Base-by-base conservation (phyloP, 495 filamentous ascomycete species). In the Hypoxylon crocopeplum region DNA sequence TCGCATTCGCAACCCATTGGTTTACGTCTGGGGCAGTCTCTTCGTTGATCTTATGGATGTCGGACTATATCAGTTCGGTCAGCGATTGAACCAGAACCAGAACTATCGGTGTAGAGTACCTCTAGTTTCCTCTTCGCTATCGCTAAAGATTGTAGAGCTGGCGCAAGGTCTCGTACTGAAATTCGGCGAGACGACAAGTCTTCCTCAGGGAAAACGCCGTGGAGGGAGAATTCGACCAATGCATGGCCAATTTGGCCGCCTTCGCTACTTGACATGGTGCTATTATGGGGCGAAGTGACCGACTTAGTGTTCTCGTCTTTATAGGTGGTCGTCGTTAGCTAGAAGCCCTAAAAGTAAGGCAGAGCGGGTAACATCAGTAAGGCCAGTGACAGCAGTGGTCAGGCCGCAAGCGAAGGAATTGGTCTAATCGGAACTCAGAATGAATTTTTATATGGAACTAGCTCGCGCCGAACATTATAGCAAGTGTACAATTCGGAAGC, bases 1-100 rank as follows among this genome's bases (percentile, higher is more conserved):
- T 88, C 25, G 92, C 91, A 70, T 93, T 89, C 16, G 78, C 71
- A 49, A 94, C 88, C 93, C 93, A 97, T 56, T 84, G 79, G 66
- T 91, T 87, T 59, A 94, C 86, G 66, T 94, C 89, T 16, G 87
- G 83, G 36, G 86, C 86, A 33, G 84, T 88, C 38, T 88, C 84
- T 32, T 84, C 82, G 77, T 91, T 93, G 32, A 90, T 79, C 19
- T 76, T 70, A 46, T 85, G 87, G 32, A 97, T 87, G 54, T 91
- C 85, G 49, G 78, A 76, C 88, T 92, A 60, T 24, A 54, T 19
- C 20, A 34, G 6, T 22, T 48, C 0, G 5, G 21, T 64, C 40
- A 59, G 61, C 25, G 19, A 16, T 10, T 30, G 10, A 0, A 41
- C 34, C 12, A 41, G 11, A 59, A 1, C 8, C 12, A 33, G n/a